Evolutionary conservation across 2,329 filamentous ascomycete species (phyloP), one percentile per base, ranked within the genome.

Genomic region (Ilyonectria mors-panacis): DNA sequence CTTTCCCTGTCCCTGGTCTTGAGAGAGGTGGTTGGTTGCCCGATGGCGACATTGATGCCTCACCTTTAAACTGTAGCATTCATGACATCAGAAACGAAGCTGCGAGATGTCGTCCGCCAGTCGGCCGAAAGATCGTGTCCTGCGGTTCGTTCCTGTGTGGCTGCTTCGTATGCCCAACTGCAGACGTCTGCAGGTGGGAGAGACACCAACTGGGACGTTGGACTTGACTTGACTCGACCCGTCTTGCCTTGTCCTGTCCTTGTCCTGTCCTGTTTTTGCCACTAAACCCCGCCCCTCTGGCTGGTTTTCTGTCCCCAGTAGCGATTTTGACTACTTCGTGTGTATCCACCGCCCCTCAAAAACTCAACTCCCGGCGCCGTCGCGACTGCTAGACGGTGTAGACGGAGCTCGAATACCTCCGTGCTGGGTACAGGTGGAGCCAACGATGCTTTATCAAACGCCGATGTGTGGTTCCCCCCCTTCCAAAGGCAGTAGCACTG

Each of bases 331-430:
- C 26, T 26, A 26, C 26, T 26, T 26, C 26, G 26, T 26, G 4
- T 26, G 17, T n/a, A 35, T 19, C 50, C 30, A 6, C 26, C 30
- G n/a, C 30, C 28, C 26, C 23, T 8, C 19, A 19, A 44, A 37
- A 44, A 44, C 37, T 58, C 42, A 47, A 58, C 55, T 59, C 45
- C 44, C 45, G 44, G 45, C 56, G 44, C 45, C 33, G 56, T 50
- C 56, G 39, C 33, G 13, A 39, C 56, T 37, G 19, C 44, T n/a
- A 28, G 26, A 15, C 35, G 10, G 21, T 6, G 33, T 26, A n/a
- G 19, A 23, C 21, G 15, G 33, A 56, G 35, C 19, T n/a, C n/a
- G 39, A 42, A 42, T 42, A 12, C 30, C 12, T 33, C 12, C 30
- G 30, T 33, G 8, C 9, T 33, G 30, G 30, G 30, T 33, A 9